These are phyloP conservation scores for Vinca minor DNA, from an alignment of 257 asterid species.

Conservation along the genomic window DNA sequence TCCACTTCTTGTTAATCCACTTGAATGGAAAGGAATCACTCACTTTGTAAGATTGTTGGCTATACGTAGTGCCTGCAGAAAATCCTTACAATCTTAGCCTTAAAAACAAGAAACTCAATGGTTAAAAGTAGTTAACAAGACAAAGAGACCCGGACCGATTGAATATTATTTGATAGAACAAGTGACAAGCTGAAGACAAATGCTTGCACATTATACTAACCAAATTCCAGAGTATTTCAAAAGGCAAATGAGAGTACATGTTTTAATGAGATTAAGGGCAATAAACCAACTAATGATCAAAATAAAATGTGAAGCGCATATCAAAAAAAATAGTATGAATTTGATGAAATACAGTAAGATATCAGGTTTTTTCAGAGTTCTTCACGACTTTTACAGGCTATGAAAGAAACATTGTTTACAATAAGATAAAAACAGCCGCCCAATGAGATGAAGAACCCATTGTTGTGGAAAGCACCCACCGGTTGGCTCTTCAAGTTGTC, in stretches of 20 bases:
- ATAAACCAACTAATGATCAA: neutral
- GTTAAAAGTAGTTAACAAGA: too few species aligned
- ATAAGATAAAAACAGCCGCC: neutral
- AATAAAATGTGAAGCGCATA: neutral
- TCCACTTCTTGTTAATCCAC: constrained; percentile 50
- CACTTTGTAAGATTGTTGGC: constrained; percentile 40
- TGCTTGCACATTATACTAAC: too few species aligned
- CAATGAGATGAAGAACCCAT: neutral
- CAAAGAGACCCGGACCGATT: too few species aligned
- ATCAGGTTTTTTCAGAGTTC: neutral
- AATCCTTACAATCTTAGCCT: too few species aligned
- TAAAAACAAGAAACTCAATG: too few species aligned
- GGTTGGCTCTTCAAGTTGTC: neutral
- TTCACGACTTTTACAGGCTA: neutral
- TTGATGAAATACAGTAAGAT: constrained; percentile 1
- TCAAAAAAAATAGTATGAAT: neutral
- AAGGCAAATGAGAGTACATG: neutral
- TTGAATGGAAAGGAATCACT: constrained; percentile 46
- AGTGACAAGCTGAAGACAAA: too few species aligned
- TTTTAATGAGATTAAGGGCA: neutral
- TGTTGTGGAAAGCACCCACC: neutral
- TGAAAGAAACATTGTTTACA: too few species aligned
- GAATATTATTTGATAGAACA: too few species aligned
- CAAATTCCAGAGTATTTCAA: neutral
- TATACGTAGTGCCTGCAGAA: constrained; percentile 32